Evolutionary conservation across 2,329 filamentous ascomycete species (phyloP).

Genomic region (Chaetomium olivaceum): DNA sequence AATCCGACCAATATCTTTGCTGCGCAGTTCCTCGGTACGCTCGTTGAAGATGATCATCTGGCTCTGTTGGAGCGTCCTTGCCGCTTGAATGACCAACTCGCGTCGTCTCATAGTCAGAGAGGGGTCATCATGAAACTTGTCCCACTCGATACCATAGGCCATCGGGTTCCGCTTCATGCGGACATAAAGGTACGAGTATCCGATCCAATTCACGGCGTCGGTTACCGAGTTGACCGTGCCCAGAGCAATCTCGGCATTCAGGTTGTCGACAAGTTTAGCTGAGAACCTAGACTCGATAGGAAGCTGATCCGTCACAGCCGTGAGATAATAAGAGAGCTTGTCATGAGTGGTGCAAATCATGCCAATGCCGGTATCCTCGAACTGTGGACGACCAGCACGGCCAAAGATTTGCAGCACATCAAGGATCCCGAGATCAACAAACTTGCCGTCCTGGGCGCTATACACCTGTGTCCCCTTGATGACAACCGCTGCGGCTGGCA

Average conservation of each 20-base stretch:
- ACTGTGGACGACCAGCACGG: constrained; percentile 95
- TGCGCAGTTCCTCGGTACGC: constrained; percentile 83
- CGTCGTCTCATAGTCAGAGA: constrained; percentile 81
- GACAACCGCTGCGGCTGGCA: constrained; percentile 92
- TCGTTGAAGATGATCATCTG: constrained; percentile 99
- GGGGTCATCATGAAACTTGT: constrained; percentile 85
- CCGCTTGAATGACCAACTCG: constrained; percentile 84
- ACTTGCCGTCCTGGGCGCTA: constrained; percentile 93
- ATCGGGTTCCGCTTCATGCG: constrained; percentile 92
- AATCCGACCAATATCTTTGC: constrained; percentile 94
- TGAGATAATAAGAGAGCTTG: constrained; percentile 86
- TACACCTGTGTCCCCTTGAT: constrained; percentile 99
- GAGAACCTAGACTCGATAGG: constrained; percentile 98
- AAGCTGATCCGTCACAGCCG: constrained; percentile 90
- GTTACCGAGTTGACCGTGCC: constrained; percentile 93
- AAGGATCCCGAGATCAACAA: constrained; percentile 91
- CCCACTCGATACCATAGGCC: constrained; percentile 93
- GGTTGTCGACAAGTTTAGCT: constrained; percentile 87
- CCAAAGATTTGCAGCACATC: constrained; percentile 98
- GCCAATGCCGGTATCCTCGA: constrained; percentile 95
- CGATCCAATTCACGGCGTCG: constrained; percentile 95
- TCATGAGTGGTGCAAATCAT: constrained; percentile 98
- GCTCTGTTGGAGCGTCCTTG: constrained; percentile 80
- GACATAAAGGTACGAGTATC: constrained; percentile 96
- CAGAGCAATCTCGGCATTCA: constrained; percentile 91